Evolutionary conservation across 129 eudicot genomes (phyloP).

Genomic region (Silybum marianum): DNA sequence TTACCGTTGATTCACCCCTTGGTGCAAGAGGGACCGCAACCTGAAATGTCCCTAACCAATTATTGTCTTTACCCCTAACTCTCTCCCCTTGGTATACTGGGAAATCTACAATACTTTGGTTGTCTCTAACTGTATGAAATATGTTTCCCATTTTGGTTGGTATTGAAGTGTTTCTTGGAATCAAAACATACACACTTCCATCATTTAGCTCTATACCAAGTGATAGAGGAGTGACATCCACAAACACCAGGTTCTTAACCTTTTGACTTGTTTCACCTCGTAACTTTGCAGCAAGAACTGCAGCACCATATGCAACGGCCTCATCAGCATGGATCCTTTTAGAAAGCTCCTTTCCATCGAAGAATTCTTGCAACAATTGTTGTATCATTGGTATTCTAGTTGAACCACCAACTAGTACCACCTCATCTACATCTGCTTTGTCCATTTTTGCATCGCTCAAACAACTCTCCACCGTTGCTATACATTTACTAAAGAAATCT

Average conservation of each 20-base stretch:
- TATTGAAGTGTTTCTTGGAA: constrained; percentile 21
- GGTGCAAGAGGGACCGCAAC: constrained; percentile 23
- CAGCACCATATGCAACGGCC: constrained; percentile 26
- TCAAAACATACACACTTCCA: constrained; percentile 10
- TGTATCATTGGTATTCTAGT: constrained; percentile 17
- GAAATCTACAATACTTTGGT: background rate
- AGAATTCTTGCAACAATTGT: constrained; percentile 16
- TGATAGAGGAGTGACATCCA: background rate
- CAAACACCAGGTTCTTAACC: constrained; percentile 7
- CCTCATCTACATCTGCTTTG: constrained; percentile 3
- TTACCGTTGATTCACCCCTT: constrained; percentile 21
- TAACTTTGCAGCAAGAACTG: constrained; percentile 17
- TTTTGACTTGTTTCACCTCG: constrained; percentile 6
- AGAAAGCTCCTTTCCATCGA: constrained; percentile 21
- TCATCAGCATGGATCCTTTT: constrained; percentile 17
- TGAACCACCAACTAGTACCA: constrained; percentile 25
- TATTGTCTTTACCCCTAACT: constrained; percentile 15
- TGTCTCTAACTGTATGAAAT: background rate
- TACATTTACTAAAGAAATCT: constrained; percentile 7
- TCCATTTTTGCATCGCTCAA: background rate
- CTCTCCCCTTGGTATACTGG: constrained; percentile 25
- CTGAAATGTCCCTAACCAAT: constrained; percentile 17
- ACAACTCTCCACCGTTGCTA: constrained; percentile 21
- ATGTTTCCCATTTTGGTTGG: background rate
- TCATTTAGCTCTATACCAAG: constrained; percentile 16